Percentiles rank a stretch among this genome's conserved stretches.
Conservation (phyloP, 768 basidiomycete species). For the Lentinula sp. region DNA sequence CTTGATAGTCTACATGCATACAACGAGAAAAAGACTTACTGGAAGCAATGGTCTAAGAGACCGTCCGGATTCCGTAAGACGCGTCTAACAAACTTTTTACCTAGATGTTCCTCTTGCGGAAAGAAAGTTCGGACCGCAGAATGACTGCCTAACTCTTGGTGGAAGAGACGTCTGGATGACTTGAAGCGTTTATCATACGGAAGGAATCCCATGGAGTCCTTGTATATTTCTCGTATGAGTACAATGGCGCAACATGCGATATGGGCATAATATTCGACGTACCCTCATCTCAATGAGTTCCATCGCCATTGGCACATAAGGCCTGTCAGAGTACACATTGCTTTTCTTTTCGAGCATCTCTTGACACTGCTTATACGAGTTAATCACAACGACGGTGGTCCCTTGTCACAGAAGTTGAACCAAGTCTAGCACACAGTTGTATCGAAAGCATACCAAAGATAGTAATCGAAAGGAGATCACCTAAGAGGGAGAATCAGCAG, state of each 20-base stretch:
- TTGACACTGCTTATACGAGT: constrained; percentile 11
- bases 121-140: constrained; percentile 23
- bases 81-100: constrained; percentile 27
- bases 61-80: constrained; percentile 24
- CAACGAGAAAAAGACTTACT: constrained; percentile 14
- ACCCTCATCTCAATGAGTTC: constrained; percentile 11
- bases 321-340: constrained; percentile 31
- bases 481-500: constrained; percentile 1
- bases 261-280: background rate
- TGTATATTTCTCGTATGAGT: constrained; percentile 23
- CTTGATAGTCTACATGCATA: background rate
- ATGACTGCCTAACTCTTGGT: constrained; percentile 29
- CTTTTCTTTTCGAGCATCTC: constrained; percentile 20
- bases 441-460: constrained; percentile 8
- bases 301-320: constrained; percentile 27
- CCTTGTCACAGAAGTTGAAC: background rate
- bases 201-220: constrained; percentile 27
- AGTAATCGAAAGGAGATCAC: constrained; percentile 15
- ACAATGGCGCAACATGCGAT: background rate
- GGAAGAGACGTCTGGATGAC: constrained; percentile 29
- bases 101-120: constrained; percentile 25
- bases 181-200: constrained; percentile 31
- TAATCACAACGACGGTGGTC: constrained; percentile 16
- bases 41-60: constrained; percentile 25
- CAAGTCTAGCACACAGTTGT: background rate